These are phyloP conservation scores for Cyclotella distinguenda DNA, from an alignment of 108 stramenopile species.

Conservation along the genomic window DNA sequence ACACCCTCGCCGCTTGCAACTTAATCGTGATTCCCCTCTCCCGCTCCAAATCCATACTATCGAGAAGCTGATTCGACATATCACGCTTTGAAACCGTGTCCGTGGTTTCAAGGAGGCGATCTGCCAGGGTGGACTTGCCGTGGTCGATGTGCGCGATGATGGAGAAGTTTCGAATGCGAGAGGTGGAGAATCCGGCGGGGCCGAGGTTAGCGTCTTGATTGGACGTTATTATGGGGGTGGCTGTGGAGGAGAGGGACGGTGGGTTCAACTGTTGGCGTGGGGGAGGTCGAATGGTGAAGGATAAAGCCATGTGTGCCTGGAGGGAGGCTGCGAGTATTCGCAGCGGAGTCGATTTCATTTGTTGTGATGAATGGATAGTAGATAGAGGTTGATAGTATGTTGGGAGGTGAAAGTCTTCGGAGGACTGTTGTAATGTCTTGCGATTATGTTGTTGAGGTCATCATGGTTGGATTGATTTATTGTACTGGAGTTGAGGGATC, in stretches of 20 bases:
- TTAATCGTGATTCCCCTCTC: slow-evolving; percentile 99
- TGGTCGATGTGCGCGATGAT: slow-evolving; percentile 99
- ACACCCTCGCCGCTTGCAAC: slow-evolving; percentile 94
- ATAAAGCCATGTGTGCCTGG: too few species aligned
- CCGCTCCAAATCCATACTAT: slow-evolving; percentile 97
- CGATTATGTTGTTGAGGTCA: too few species aligned
- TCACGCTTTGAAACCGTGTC: slow-evolving; percentile 86
- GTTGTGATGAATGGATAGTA: too few species aligned
- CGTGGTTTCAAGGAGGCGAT: slow-evolving; percentile 90
- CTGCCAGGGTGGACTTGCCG: slow-evolving; percentile 95
- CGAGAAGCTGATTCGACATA: slow-evolving; percentile 93
- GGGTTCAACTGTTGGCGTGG: neutral
- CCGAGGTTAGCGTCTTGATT: slow-evolving; percentile 23
- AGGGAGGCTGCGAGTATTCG: too few species aligned
- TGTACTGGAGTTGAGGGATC: too few species aligned
- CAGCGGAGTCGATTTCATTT: too few species aligned
- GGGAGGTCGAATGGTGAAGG: too few species aligned
- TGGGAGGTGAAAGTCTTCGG: too few species aligned
- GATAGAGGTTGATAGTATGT: too few species aligned
- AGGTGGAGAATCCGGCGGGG: slow-evolving; percentile 36
- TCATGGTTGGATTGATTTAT: too few species aligned
- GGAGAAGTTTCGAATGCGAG: slow-evolving; percentile 94
- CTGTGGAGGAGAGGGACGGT: slow-evolving; percentile 1
- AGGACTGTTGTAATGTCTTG: too few species aligned
- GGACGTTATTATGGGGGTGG: slow-evolving; percentile 5